Evolutionary conservation across 164 flowering plant genomes (phyloP).

Genomic region (Vitis rotundifolia): DNA sequence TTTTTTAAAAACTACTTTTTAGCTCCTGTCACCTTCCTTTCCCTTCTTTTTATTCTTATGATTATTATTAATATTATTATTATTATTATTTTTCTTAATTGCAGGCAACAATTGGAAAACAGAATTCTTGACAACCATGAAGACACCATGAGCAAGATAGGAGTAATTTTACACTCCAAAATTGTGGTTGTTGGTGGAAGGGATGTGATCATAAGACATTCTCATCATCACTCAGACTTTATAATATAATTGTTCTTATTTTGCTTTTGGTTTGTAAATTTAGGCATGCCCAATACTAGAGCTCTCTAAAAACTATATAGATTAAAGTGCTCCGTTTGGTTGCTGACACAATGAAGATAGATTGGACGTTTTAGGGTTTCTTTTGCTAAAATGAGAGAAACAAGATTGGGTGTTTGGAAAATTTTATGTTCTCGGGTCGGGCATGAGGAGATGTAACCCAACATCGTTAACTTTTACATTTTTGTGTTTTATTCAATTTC

Average conservation of each 20-base stretch:
- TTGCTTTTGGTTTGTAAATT: neutral
- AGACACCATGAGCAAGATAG: conserved; percentile 99
- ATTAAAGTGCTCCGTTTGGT: conserved; percentile 33
- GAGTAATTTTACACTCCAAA: conserved; percentile 95
- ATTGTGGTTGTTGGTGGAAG: conserved; percentile 98
- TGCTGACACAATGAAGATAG: conserved; percentile 48
- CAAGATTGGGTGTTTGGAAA: too few species aligned
- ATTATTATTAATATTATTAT: too few species aligned
- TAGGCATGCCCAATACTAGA: neutral
- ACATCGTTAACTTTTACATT: too few species aligned
- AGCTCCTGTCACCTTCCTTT: too few species aligned
- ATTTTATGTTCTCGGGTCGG: too few species aligned
- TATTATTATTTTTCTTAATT: too few species aligned
- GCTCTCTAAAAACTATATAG: neutral
- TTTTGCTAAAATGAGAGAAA: too few species aligned
- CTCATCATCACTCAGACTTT: neutral
- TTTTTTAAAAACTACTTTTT: too few species aligned
- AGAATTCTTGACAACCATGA: conserved; percentile 98
- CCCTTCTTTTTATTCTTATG: too few species aligned
- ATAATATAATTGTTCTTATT: neutral
- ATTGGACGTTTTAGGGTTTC: too few species aligned
- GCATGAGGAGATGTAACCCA: too few species aligned
- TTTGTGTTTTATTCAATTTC: too few species aligned
- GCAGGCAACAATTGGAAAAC: conserved; percentile 91
- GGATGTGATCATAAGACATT: conserved; percentile 76